phyloP scores from a whole-genome alignment of 129 eudicot genomes.

The Scalesia atractyloides region DNA sequence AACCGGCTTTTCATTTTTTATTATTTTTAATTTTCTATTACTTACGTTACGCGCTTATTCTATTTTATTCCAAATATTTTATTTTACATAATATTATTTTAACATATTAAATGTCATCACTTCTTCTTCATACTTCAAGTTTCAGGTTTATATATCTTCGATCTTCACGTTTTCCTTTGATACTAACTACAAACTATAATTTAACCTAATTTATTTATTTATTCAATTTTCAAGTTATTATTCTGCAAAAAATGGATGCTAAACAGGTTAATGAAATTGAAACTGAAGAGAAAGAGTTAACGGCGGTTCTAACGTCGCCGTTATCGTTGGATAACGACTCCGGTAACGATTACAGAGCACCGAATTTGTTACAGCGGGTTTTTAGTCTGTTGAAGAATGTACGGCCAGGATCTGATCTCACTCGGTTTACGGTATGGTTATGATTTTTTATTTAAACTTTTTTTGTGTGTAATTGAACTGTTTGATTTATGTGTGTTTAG shows the following conservation, averaged over 20 bases:
- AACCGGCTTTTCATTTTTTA: too few species aligned
- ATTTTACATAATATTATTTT: too few species aligned
- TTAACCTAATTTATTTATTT: slow-evolving; percentile 4
- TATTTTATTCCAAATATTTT: neutral
- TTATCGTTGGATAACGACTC: slow-evolving; percentile 45
- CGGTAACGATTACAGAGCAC: slow-evolving; percentile 46
- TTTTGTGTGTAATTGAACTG: neutral
- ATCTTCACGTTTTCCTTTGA: neutral
- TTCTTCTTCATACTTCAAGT: slow-evolving; percentile 19
- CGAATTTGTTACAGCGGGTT: slow-evolving; percentile 58
- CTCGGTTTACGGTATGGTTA: slow-evolving; percentile 55
- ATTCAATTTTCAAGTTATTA: too few species aligned
- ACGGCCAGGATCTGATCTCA: slow-evolving; percentile 82
- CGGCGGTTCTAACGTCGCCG: slow-evolving; percentile 56
- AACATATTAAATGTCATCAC: neutral
- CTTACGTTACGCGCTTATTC: slow-evolving; percentile 14
- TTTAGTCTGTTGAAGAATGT: slow-evolving; percentile 58
- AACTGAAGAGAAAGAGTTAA: neutral
- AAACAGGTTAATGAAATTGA: neutral
- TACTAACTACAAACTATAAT: neutral
- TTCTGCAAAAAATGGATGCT: slow-evolving; percentile 13
- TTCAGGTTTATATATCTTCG: slow-evolving; percentile 18
- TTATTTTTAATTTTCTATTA: neutral
- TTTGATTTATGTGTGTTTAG: neutral
- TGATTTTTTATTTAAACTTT: neutral